These are phyloP conservation scores for Cryptococcus hybrid DNA, from an alignment of 1,284 basidiomycete species.

Conservation along the genomic window DNA sequence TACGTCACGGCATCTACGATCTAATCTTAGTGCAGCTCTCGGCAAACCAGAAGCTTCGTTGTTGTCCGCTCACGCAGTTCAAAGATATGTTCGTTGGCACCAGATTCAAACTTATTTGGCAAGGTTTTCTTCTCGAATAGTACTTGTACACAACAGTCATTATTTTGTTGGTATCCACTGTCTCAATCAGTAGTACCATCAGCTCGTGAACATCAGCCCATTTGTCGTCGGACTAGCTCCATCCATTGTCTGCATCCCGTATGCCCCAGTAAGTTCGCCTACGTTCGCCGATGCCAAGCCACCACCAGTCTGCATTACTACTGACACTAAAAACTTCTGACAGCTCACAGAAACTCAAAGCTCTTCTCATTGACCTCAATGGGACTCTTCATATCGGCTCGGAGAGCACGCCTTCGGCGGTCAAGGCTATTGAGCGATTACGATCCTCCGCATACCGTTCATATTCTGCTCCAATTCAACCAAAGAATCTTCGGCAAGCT, in stretches of 20 bases:
- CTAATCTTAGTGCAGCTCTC: neutral
- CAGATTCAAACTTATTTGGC: too few species aligned
- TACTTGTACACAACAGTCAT: too few species aligned
- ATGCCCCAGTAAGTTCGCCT: too few species aligned
- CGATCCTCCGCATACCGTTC: constrained; percentile 52
- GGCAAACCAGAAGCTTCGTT: neutral
- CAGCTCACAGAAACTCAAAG: constrained; percentile 36
- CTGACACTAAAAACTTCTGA: neutral
- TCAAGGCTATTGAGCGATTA: constrained; percentile 56
- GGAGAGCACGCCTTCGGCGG: constrained; percentile 56
- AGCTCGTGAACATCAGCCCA: too few species aligned
- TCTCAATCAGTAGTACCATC: too few species aligned
- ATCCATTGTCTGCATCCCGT: too few species aligned
- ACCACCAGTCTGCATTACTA: neutral
- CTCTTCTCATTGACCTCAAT: constrained; percentile 65
- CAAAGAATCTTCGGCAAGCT: constrained; percentile 55
- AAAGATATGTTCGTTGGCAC: too few species aligned
- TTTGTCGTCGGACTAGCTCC: too few species aligned
- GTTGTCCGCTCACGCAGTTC: neutral
- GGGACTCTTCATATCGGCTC: constrained; percentile 65
- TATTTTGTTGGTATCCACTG: too few species aligned
- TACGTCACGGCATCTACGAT: too few species aligned
- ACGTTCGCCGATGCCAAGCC: neutral
- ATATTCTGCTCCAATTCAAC: constrained; percentile 59
- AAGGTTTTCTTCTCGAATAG: too few species aligned